Evolutionary conservation across 169 alveolate genomes (phyloP).

Genomic region (Prorocentrum cordatum): DNA sequence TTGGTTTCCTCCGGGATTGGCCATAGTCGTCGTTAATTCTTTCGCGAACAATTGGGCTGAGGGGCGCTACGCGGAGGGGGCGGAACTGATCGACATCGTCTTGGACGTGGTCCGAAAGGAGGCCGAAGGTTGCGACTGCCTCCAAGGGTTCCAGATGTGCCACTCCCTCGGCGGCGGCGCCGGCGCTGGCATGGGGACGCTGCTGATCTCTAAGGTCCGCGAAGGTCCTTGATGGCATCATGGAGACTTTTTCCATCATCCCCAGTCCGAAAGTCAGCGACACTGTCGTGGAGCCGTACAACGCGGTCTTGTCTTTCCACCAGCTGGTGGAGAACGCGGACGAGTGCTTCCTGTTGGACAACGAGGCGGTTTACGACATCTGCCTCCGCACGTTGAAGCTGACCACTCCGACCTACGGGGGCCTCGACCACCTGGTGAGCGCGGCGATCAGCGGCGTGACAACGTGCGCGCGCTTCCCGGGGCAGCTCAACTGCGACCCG

Average conservation of each 20-base stretch:
- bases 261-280: constrained; percentile 98
- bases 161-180: constrained; percentile 99
- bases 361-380: constrained; percentile 97
- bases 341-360: constrained; percentile 93
- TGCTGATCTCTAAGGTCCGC: constrained; percentile 91
- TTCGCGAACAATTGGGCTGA: constrained; percentile 99
- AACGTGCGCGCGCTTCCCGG: constrained; percentile 94
- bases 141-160: too few species aligned
- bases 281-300: constrained; percentile 98
- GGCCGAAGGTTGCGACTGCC: too few species aligned
- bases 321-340: constrained; percentile 95
- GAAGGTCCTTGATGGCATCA: constrained; percentile 98
- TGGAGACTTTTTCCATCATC: constrained; percentile 96
- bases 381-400: constrained; percentile 97
- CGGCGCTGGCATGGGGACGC: constrained; percentile 98
- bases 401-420: too few species aligned
- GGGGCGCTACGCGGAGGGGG: constrained; percentile 99
- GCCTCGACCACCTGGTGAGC: constrained; percentile 92
- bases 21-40: too few species aligned
- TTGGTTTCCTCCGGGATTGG: too few species aligned
- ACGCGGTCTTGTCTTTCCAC: constrained; percentile 94
- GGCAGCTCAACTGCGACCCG: constrained; percentile 91
- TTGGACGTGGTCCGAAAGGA: constrained; percentile 97
- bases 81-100: constrained; percentile 95
- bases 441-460: constrained; percentile 98